Evolutionary conservation across 2,329 filamentous ascomycete species (phyloP).

Genomic region (Cyanodermella asteris): DNA sequence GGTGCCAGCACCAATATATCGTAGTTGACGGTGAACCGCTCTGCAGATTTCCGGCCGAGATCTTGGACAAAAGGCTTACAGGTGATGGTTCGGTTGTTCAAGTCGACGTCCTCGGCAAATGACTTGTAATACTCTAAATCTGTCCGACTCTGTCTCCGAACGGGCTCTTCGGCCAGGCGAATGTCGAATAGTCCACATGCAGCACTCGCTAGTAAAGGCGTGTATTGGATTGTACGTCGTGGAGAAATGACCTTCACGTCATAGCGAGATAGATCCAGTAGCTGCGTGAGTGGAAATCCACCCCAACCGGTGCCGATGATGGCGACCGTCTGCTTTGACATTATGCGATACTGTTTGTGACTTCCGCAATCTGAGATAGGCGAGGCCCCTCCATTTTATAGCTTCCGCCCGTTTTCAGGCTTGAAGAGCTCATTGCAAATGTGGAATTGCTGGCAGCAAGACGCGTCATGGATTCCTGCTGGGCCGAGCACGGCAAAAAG

Average conservation of each 20-base stretch:
- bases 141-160: slow-evolving; percentile 15
- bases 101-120: slow-evolving; percentile 17
- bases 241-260: slow-evolving; percentile 21
- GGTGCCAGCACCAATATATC: slow-evolving; percentile 22
- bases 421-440: no score
- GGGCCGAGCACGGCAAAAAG: no score
- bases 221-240: slow-evolving; percentile 21
- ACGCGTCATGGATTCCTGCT: no score
- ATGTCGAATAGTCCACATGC: slow-evolving; percentile 24
- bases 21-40: slow-evolving; percentile 18
- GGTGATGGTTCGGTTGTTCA: slow-evolving; percentile 13
- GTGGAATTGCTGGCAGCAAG: no score
- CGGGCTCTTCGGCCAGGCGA: slow-evolving; percentile 22
- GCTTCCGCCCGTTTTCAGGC: no score
- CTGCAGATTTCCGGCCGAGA: slow-evolving; percentile 7
- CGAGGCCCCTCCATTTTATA: no score
- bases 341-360: no score
- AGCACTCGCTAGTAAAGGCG: slow-evolving; percentile 22
- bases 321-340: no score
- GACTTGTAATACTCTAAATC: slow-evolving; percentile 19
- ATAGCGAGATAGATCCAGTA: slow-evolving; percentile 18
- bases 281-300: slow-evolving; percentile 21
- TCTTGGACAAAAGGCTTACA: slow-evolving; percentile 17
- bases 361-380: no score
- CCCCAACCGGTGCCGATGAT: slow-evolving; percentile 17